Base-by-base conservation (phyloP, 805 yeast species). In the Myxozyma lipomycoides region DNA sequence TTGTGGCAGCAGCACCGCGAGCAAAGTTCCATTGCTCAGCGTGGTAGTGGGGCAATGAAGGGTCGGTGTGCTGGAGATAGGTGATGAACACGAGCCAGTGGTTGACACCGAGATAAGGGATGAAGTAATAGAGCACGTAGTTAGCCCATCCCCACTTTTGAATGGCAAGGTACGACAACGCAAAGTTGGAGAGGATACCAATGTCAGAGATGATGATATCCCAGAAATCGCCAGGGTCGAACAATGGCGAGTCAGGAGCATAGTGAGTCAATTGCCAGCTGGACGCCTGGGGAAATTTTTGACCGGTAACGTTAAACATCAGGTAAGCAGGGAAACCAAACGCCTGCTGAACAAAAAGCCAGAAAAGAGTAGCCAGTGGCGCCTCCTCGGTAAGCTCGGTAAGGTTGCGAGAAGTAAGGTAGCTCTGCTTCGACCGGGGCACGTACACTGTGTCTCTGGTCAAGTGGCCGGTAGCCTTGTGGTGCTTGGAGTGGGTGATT, bases 81-180 rank as follows among this genome's bases (percentile, higher is more conserved):
- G 95, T 86, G 67, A 86, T 84, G 67, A 84, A 85, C 40, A 87
- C 95, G 59, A 86, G 75, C 95, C 95, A 86, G 72, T 87, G 95
- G 78, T 86, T 86, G 59, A 84, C 88, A 70, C 82, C 82, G 46
- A 84, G 59, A 70, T 82, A 86, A 30, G 95, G 95, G 35, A 86
- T 56, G 56, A 82, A 73, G 83, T 88, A 86, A 74, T 83, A 78
- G 58, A 85, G 75, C 49, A 79, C 66, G 55, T 82, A 71, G 65
- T 78, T 76, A 71, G 79, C 82, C 36, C 70, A 73, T 37, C 95
- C 95, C 64, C 76, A 82, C 56, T 69, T 69, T 61, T 78, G 69
- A 67, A 76, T 73, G 82, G 86, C 81, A 48, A 82, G 71, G 39
- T 77, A 75, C 40, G 75, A 63, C 10, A 71, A 58, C 66, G 81